Evolutionary conservation across 768 basidiomycete genomes (phyloP), one percentile per base, ranked within the genome.

Genomic region (Suillus cothurnatus): DNA sequence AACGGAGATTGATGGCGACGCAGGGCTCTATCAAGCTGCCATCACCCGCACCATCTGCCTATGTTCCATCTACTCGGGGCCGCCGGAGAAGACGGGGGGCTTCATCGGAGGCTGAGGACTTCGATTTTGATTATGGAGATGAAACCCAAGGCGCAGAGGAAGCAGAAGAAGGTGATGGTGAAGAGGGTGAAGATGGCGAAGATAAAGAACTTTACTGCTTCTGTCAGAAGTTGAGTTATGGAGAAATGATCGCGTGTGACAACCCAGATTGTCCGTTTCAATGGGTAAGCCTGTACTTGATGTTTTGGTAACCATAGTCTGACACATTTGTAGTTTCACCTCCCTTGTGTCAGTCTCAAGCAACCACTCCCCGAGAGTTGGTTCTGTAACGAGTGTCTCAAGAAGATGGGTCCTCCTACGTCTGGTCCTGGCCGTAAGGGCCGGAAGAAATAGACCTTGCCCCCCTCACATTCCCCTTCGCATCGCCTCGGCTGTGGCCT

Each of bases 191-290:
- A n/a, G 84, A 82, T 60, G 82, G 77, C 2, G 86, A 86, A 69
- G 86, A 89, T 74, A 83, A 87, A 71, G 79, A 80, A 61, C 68
- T 87, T 6, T 89, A 89, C 66, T 89, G 88, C 74, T 82, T 83
- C 76, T 89, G 88, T 73, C 84, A 84, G 69, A 85, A 86, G 71
- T 80, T 83, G 68, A 86, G 84, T 58, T 88, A 86, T 69, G 88
- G 88, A 58, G 87, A 86, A 77, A 88, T 88, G 87, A 86, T 88
- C 65, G 87, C 82, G 43, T 88, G 87, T 70, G 87, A 88, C 72
- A 83, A 85, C 69, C 80, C 83, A 38, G 77, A 77, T 34, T 88
- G 87, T 72, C 80, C 76, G 9, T 83, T 79, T 73, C 86, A 88
- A 81, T 88, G 87, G 87, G 87, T 88, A 64, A 79, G 86, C 21